phyloP scores from a whole-genome alignment of 2,329 filamentous ascomycete genomes.

The Pezicula rhizophila region DNA sequence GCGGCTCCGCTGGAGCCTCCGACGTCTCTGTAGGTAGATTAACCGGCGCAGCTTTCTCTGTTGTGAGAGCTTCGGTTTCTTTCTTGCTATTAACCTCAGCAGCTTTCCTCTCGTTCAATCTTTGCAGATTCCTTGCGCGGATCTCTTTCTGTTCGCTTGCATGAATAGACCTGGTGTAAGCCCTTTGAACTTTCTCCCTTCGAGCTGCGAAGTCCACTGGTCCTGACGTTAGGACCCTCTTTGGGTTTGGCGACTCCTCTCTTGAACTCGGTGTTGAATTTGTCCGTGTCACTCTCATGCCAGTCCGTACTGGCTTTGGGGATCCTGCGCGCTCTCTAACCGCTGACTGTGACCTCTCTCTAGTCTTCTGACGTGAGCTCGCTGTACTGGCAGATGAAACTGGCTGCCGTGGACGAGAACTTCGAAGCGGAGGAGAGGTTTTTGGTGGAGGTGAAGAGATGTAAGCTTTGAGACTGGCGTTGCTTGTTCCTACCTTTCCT shows the following conservation, averaged over 20 bases:
- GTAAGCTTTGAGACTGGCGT: slow-evolving; percentile 64
- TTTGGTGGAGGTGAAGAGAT: slow-evolving; percentile 66
- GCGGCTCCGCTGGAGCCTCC: slow-evolving; percentile 7
- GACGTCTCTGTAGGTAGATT: neutral
- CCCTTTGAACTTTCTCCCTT: slow-evolving; percentile 74
- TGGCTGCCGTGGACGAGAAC: slow-evolving; percentile 73
- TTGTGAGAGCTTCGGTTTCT: neutral
- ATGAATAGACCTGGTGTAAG: slow-evolving; percentile 77
- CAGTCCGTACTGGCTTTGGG: slow-evolving; percentile 17
- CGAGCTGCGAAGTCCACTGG: slow-evolving; percentile 81
- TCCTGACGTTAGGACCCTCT: slow-evolving; percentile 53
- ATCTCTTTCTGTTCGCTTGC: slow-evolving; percentile 56
- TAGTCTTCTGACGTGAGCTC: slow-evolving; percentile 60
- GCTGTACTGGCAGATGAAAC: slow-evolving; percentile 70
- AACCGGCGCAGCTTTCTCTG: neutral
- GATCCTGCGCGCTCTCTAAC: slow-evolving; percentile 12
- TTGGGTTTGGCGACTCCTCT: slow-evolving; percentile 29
- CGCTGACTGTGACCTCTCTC: slow-evolving; percentile 42
- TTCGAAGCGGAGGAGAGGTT: slow-evolving; percentile 72
- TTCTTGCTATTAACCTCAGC: neutral
- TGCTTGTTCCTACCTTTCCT: slow-evolving; percentile 26
- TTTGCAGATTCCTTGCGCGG: slow-evolving; percentile 36
- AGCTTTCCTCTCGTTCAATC: slow-evolving; percentile 10
- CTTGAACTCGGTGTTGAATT: slow-evolving; percentile 5
- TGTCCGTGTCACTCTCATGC: slow-evolving; percentile 24